Conservation (phyloP, 75 land plant genomes). For the Cryptomeria japonica region DNA sequence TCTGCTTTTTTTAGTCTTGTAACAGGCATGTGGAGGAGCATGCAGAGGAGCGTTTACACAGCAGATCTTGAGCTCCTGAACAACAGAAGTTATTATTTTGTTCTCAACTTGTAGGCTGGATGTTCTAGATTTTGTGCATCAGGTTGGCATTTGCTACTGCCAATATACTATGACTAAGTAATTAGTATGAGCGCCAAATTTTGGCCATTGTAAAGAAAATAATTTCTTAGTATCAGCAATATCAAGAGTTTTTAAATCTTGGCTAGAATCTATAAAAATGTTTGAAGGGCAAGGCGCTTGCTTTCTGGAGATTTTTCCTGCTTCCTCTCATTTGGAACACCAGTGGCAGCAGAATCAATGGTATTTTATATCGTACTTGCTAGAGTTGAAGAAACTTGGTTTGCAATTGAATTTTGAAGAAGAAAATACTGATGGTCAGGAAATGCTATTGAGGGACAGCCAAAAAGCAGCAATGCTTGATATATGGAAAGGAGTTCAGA, state of each 20-base stretch:
- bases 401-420: conserved; percentile 11
- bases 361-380: neutral
- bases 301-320: neutral
- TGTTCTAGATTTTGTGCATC: neutral
- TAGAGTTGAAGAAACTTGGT: conserved; percentile 10
- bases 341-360: conserved; percentile 2
- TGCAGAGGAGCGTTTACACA: neutral
- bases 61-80: neutral
- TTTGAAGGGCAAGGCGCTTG: conserved; percentile 4
- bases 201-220: neutral
- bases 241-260: neutral
- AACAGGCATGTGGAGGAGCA: neutral
- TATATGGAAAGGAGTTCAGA: conserved; percentile 9
- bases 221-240: neutral
- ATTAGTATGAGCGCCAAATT: neutral
- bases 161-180: neutral
- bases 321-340: conserved; percentile 4
- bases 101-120: neutral
- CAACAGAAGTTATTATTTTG: neutral
- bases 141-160: neutral
- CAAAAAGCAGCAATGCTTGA: conserved; percentile 9
- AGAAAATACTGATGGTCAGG: neutral
- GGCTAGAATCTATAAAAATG: neutral
- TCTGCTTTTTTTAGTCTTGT: neutral
- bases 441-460: neutral